A percentile compares a stretch with the other conserved stretches of the same genome.
Evolutionary conservation across 2,329 filamentous ascomycete species (phyloP).

Genomic region (Alternaria angustiovoidea): DNA sequence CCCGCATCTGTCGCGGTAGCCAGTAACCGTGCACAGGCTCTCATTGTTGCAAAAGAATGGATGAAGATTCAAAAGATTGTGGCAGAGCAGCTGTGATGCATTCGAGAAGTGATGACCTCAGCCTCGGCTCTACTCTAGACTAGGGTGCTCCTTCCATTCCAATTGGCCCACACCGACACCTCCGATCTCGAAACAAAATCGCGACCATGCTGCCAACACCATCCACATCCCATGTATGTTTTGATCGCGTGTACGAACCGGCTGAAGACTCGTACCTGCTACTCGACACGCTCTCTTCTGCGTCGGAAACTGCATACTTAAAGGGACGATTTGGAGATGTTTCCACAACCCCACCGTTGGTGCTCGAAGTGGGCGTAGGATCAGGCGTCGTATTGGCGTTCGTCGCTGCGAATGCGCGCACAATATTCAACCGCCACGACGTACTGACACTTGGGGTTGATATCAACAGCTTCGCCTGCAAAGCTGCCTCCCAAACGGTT

Average conservation of each 20-base stretch:
- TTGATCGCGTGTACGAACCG: constrained; percentile 90
- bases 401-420: constrained; percentile 74
- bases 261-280: constrained; percentile 96
- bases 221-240: constrained; percentile 88
- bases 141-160: constrained; percentile 30
- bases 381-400: constrained; percentile 96
- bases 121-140: constrained; percentile 24
- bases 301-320: constrained; percentile 74
- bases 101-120: constrained; percentile 35
- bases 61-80: not conserved
- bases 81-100: constrained; percentile 21
- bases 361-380: constrained; percentile 88
- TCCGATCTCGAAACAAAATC: constrained; percentile 21
- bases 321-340: constrained; percentile 64
- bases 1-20: constrained; percentile 48
- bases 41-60: constrained; percentile 35
- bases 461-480: constrained; percentile 84
- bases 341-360: constrained; percentile 56
- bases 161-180: constrained; percentile 30
- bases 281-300: constrained; percentile 84
- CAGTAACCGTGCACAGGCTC: constrained; percentile 37
- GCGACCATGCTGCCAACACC: constrained; percentile 85
- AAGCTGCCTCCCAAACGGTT: constrained; percentile 76
- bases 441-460: constrained; percentile 81
- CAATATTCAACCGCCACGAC: constrained; percentile 75